Evolutionary conservation across 2,329 filamentous ascomycete species (phyloP).

Genomic region (Elsinoe batatas): DNA sequence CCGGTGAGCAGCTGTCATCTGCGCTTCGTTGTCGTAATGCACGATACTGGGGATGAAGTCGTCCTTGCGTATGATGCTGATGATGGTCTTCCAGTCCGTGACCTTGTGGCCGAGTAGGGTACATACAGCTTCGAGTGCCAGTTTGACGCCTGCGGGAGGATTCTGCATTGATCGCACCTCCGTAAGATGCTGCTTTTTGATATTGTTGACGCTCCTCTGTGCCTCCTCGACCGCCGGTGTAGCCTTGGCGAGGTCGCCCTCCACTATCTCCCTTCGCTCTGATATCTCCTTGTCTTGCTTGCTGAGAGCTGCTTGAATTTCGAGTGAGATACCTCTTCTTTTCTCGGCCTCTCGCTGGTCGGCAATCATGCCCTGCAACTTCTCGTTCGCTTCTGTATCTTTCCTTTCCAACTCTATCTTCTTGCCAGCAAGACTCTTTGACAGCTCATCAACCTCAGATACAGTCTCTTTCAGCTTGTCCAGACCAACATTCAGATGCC

Average conservation of each 20-base stretch:
- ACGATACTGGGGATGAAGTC: constrained; percentile 98
- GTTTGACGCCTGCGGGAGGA: constrained; percentile 78
- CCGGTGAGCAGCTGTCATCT: constrained; percentile 78
- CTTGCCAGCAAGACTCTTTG: constrained; percentile 85
- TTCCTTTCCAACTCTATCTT: constrained; percentile 88
- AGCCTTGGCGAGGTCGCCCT: constrained; percentile 77
- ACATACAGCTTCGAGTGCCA: constrained; percentile 93
- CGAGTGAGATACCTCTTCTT: constrained; percentile 74
- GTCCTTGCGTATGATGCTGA: constrained; percentile 77
- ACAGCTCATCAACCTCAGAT: constrained; percentile 88
- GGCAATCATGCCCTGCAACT: constrained; percentile 91
- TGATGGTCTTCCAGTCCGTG: constrained; percentile 82
- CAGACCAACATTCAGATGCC: constrained; percentile 93
- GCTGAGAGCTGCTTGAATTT: constrained; percentile 79
- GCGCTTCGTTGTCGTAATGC: constrained; percentile 87
- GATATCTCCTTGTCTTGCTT: constrained; percentile 85
- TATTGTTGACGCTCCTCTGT: constrained; percentile 93
- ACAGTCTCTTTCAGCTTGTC: constrained; percentile 96
- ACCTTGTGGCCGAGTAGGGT: constrained; percentile 85
- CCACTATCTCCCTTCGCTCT: constrained; percentile 68
- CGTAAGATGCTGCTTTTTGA: constrained; percentile 92
- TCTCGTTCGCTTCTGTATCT: constrained; percentile 91
- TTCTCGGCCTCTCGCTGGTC: constrained; percentile 93
- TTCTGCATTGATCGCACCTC: constrained; percentile 97
- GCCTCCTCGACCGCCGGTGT: constrained; percentile 90